Conservation (phyloP, 306 rosid species). For the Canavalia gladiata region DNA sequence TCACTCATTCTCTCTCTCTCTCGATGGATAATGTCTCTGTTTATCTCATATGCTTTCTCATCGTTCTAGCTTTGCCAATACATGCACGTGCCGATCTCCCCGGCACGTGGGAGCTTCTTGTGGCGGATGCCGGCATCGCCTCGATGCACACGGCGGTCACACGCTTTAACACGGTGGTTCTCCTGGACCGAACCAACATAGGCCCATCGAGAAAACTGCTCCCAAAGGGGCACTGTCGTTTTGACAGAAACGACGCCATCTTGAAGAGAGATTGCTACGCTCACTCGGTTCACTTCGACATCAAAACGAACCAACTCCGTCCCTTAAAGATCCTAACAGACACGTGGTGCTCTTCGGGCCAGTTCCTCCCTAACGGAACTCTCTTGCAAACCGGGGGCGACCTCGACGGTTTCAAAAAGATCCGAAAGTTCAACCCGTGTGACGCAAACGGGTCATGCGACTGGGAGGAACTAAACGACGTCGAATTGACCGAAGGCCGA, state of each 20-base stretch:
- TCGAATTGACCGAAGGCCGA: slow-evolving; percentile 62
- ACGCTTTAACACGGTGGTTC: slow-evolving; percentile 82
- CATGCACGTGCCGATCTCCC: slow-evolving; percentile 71
- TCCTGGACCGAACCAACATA: slow-evolving; percentile 84
- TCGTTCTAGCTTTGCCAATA: neutral
- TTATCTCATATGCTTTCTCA: neutral
- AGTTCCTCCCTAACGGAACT: slow-evolving; percentile 83
- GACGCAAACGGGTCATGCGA: slow-evolving; percentile 57
- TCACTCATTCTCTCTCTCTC: neutral
- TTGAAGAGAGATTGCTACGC: slow-evolving; percentile 82
- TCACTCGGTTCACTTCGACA: slow-evolving; percentile 77
- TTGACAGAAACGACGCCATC: slow-evolving; percentile 58
- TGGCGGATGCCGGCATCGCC: slow-evolving; percentile 77
- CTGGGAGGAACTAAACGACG: slow-evolving; percentile 77
- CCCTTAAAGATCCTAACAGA: slow-evolving; percentile 81
- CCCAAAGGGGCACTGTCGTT: slow-evolving; percentile 65
- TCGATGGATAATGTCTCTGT: slow-evolving; percentile 37
- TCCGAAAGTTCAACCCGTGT: slow-evolving; percentile 78
- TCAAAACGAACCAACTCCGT: slow-evolving; percentile 63
- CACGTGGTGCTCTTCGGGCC: slow-evolving; percentile 98
- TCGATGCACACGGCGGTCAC: slow-evolving; percentile 98
- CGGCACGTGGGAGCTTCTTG: slow-evolving; percentile 85
- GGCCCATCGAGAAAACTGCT: slow-evolving; percentile 81
- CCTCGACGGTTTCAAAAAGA: slow-evolving; percentile 72
- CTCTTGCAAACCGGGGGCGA: slow-evolving; percentile 89